Conservation (phyloP, 495 filamentous ascomycete species). For the Beverwykella pulmonaria region DNA sequence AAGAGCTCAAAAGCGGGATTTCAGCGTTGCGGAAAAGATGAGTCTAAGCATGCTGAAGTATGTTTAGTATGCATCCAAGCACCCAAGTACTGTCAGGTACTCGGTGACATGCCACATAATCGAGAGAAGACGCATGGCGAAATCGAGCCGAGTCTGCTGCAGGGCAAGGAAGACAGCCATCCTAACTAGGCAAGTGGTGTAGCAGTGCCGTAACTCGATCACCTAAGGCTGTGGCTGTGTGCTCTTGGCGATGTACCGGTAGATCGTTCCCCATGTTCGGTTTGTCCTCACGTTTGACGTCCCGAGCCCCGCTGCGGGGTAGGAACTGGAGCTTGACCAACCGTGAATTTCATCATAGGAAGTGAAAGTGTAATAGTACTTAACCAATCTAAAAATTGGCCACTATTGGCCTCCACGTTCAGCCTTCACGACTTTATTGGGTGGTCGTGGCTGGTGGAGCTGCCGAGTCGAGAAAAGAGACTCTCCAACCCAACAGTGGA, state of each 20-base stretch:
- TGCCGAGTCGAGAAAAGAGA: background rate
- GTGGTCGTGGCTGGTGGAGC: background rate
- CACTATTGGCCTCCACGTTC: background rate
- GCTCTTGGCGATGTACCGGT: too few species aligned
- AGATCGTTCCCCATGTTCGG: too few species aligned
- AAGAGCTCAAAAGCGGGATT: slow-evolving; percentile 67
- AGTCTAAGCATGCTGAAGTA: background rate
- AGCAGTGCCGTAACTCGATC: too few species aligned
- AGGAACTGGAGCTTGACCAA: background rate
- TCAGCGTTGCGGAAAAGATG: slow-evolving; percentile 47
- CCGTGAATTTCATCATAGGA: background rate
- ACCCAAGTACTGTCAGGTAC: background rate
- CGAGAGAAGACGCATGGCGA: too few species aligned
- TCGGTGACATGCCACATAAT: too few species aligned
- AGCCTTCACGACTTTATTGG: background rate
- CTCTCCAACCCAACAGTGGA: too few species aligned
- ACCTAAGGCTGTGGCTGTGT: too few species aligned
- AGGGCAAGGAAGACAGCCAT: too few species aligned
- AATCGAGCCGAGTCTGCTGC: too few species aligned
- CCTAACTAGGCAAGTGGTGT: too few species aligned
- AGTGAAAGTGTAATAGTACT: background rate
- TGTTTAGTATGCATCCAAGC: background rate
- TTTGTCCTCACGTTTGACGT: too few species aligned
- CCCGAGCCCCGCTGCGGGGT: slow-evolving; percentile 15
- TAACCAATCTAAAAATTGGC: background rate